phyloP scores from a whole-genome alignment of 164 flowering plant genomes.

The Malania oleifera region DNA sequence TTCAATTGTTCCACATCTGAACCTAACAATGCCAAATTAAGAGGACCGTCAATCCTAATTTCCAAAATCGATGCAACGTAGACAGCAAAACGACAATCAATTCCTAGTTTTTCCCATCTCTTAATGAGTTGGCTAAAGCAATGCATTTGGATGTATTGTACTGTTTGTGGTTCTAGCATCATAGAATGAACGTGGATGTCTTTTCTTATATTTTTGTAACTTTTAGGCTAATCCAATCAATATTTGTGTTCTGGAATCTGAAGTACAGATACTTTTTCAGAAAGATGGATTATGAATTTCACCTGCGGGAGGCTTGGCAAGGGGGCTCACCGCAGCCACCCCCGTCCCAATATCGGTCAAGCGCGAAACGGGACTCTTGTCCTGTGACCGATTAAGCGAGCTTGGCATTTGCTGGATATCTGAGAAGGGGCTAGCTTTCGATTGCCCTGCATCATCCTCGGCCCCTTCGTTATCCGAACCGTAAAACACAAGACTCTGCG shows the following conservation, averaged over 20 bases:
- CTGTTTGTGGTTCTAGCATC: too few relatives aligned
- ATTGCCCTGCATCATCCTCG: conserved; percentile 18
- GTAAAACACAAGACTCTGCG: conserved; percentile 28
- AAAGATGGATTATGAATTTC: not conserved
- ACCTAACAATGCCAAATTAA: conserved; percentile 10
- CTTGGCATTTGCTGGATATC: conserved; percentile 17
- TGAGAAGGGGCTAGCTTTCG: conserved; percentile 22
- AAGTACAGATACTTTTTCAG: not conserved
- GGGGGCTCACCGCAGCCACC: conserved; percentile 2
- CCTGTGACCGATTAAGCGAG: conserved; percentile 12
- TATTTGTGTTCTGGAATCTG: not conserved
- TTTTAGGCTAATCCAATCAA: too few relatives aligned
- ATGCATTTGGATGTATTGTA: too few relatives aligned
- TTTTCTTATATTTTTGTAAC: too few relatives aligned
- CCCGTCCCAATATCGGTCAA: conserved; percentile 14
- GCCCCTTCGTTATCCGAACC: conserved; percentile 10
- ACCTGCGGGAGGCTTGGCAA: conserved; percentile 27
- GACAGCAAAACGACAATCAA: not conserved
- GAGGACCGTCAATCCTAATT: not conserved
- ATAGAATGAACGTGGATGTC: too few relatives aligned
- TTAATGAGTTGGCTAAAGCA: too few relatives aligned
- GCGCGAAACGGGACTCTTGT: conserved; percentile 23
- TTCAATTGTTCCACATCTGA: conserved; percentile 73
- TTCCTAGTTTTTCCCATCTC: too few relatives aligned
- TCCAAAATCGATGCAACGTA: not conserved